phyloP scores from a whole-genome alignment of 129 eudicot species.

The Cynara cardunculus region DNA sequence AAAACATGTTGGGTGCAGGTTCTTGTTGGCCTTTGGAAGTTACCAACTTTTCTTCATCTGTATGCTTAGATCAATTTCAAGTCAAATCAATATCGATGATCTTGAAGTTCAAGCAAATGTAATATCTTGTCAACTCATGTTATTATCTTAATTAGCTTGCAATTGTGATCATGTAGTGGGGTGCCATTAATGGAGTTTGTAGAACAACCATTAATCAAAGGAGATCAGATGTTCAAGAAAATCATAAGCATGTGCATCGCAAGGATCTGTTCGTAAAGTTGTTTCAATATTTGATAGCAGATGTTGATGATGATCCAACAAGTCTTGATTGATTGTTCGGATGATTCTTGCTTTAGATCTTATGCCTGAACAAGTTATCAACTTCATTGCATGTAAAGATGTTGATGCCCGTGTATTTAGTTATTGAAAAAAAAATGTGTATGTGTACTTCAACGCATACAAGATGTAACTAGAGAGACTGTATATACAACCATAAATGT shows the following conservation, averaged over 20 bases:
- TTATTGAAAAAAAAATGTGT: too few relatives aligned
- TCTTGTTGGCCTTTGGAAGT: too few relatives aligned
- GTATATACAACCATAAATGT: neutral
- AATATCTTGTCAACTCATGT: neutral
- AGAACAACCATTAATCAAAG: constrained; percentile 63
- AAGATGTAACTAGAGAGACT: neutral
- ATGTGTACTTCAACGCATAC: neutral
- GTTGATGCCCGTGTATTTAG: too few relatives aligned
- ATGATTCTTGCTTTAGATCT: constrained; percentile 9
- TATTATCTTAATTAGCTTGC: too few relatives aligned
- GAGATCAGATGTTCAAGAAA: constrained; percentile 72
- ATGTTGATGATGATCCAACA: constrained; percentile 39
- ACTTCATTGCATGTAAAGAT: too few relatives aligned
- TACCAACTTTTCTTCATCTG: constrained; percentile 91
- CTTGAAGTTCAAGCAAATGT: constrained; percentile 90
- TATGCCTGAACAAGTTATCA: neutral
- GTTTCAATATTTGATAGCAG: constrained; percentile 70
- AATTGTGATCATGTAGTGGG: constrained; percentile 80
- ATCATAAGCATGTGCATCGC: constrained; percentile 68
- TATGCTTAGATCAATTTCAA: constrained; percentile 63
- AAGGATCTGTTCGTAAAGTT: constrained; percentile 64
- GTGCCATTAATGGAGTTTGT: constrained; percentile 78
- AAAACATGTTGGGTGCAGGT: too few relatives aligned
- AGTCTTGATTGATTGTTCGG: constrained; percentile 29
- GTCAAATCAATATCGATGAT: constrained; percentile 61